phyloP scores from a whole-genome alignment of 352 stramenopile genomes.

The Phytophthora colocasiae region DNA sequence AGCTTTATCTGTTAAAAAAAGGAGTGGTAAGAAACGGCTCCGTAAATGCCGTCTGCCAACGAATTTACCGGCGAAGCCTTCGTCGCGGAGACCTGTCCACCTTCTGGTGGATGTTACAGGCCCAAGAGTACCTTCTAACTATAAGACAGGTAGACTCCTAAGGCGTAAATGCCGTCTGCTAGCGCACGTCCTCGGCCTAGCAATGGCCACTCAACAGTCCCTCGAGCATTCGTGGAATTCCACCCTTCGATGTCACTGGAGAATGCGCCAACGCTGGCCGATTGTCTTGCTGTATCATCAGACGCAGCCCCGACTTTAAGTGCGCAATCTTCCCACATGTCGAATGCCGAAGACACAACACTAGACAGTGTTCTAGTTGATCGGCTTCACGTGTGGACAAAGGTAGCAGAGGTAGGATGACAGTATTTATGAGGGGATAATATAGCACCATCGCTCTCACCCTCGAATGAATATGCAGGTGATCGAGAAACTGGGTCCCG shows the following conservation, averaged over 20 bases:
- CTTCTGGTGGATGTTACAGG: no score
- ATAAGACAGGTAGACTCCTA: no score
- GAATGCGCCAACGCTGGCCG: slow-evolving; percentile 32
- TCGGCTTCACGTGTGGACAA: slow-evolving; percentile 39
- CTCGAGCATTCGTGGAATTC: slow-evolving; percentile 57
- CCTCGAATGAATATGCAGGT: slow-evolving; percentile 23
- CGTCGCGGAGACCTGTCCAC: no score
- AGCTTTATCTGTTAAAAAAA: no score
- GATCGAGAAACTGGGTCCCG: slow-evolving; percentile 36
- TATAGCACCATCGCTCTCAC: background rate
- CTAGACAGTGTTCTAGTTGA: slow-evolving; percentile 33
- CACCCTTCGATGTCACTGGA: slow-evolving; percentile 78
- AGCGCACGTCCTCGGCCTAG: background rate
- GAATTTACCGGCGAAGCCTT: no score
- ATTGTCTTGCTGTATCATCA: slow-evolving; percentile 33
- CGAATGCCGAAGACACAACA: slow-evolving; percentile 16
- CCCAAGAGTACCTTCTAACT: no score
- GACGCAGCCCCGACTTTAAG: background rate
- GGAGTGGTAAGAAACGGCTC: background rate
- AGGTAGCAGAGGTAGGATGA: slow-evolving; percentile 41
- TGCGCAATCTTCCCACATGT: background rate
- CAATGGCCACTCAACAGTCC: slow-evolving; percentile 13
- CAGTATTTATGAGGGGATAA: background rate
- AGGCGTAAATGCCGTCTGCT: background rate
- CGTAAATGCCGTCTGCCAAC: background rate